Evolutionary conservation across 805 yeast genomes (phyloP).

Genomic region (Ogataea siamensis): DNA sequence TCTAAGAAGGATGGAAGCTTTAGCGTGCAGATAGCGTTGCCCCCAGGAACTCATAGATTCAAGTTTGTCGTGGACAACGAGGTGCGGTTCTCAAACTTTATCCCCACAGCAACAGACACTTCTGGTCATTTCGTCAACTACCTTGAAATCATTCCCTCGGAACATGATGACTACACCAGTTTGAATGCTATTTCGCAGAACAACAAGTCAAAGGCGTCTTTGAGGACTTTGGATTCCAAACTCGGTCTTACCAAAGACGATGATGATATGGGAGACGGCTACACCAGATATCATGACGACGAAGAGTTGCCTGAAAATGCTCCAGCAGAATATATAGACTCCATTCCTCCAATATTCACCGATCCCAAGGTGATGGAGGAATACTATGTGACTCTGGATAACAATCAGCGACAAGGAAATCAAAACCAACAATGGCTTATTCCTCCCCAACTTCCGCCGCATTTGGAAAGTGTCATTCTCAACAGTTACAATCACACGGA

Average conservation of each 20-base stretch:
- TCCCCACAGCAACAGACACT: conserved; percentile 97
- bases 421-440: conserved; percentile 62
- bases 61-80: conserved; percentile 94
- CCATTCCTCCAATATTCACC: conserved; percentile 79
- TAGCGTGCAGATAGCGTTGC: conserved; percentile 70
- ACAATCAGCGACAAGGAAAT: conserved; percentile 50
- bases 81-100: conserved; percentile 77
- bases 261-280: conserved; percentile 83
- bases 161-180: conserved; percentile 26
- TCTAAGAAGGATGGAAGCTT: conserved; percentile 52
- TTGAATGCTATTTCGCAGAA: conserved; percentile 16
- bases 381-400: conserved; percentile 73
- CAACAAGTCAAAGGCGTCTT: conserved; percentile 28
- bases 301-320: conserved; percentile 35
- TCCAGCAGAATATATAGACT: conserved; percentile 52
- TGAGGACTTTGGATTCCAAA: conserved; percentile 53
- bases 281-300: conserved; percentile 70
- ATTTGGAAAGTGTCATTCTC: conserved; percentile 87
- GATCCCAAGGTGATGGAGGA: conserved; percentile 88
- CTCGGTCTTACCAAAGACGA: conserved; percentile 64
- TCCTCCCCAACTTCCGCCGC: conserved; percentile 97
- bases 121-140: conserved; percentile 95
- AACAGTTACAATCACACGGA: conserved; percentile 66
- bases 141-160: conserved; percentile 57
- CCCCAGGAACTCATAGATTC: conserved; percentile 90